A percentile compares a stretch with the other conserved stretches of the same genome.
Evolutionary conservation across 2,329 filamentous ascomycete species (phyloP).

Genomic region (Endocalyx cinctus): DNA sequence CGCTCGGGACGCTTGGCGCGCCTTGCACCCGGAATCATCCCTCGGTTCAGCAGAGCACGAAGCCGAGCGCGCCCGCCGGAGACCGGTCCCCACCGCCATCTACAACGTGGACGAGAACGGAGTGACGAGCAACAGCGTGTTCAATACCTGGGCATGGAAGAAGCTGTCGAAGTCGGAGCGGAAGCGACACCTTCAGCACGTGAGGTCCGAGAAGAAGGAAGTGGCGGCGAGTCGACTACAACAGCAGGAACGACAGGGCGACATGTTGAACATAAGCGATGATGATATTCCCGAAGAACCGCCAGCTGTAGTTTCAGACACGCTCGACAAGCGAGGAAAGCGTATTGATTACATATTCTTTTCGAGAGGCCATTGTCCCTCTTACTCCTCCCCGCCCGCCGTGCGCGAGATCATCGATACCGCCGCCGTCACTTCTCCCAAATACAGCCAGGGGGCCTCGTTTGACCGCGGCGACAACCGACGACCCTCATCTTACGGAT

Average conservation of each 20-base stretch:
- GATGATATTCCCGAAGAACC: too few relatives aligned
- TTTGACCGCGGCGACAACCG: too few relatives aligned
- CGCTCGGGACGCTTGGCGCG: constrained; percentile 79
- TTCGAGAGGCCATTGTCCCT: constrained; percentile 40
- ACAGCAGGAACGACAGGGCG: constrained; percentile 61
- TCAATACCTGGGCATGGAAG: constrained; percentile 93
- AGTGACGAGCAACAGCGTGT: constrained; percentile 76
- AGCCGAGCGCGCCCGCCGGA: constrained; percentile 60
- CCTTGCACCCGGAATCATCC: constrained; percentile 78
- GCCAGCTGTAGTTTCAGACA: constrained; percentile 58
- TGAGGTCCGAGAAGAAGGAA: too few relatives aligned
- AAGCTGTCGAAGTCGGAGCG: too few relatives aligned
- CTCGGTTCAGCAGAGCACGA: constrained; percentile 67
- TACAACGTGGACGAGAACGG: constrained; percentile 80
- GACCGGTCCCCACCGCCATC: constrained; percentile 67
- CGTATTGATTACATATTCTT: constrained; percentile 94
- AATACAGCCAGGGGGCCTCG: constrained; percentile 8
- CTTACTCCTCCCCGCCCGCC: constrained; percentile 8
- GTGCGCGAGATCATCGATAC: constrained; percentile 13
- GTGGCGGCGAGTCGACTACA: too few relatives aligned
- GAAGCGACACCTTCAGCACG: too few relatives aligned
- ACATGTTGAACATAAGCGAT: too few relatives aligned
- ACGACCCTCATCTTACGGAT: too few relatives aligned
- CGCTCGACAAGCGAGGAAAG: constrained; percentile 71
- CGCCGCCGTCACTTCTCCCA: constrained; percentile 23